Conservation (phyloP, 2,329 filamentous ascomycete genomes). For the Claviceps cyperi region DNA sequence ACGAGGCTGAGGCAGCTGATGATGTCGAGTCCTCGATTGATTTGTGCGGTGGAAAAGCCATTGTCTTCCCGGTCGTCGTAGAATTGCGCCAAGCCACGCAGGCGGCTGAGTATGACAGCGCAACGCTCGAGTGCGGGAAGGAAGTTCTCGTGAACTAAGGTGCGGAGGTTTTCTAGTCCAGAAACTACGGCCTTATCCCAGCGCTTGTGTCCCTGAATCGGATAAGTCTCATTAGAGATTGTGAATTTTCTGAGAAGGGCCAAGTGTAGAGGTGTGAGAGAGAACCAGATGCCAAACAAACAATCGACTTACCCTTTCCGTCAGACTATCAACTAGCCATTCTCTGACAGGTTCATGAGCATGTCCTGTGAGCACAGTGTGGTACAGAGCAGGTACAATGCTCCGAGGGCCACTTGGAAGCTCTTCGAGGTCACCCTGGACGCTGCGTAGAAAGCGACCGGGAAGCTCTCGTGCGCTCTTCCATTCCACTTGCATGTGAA, state of each 20-base stretch:
- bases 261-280: background rate
- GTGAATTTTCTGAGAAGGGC: background rate
- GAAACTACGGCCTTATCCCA: slow-evolving; percentile 81
- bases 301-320: slow-evolving; percentile 49
- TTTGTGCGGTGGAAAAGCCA: slow-evolving; percentile 48
- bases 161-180: slow-evolving; percentile 63
- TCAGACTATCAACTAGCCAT: slow-evolving; percentile 75
- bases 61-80: slow-evolving; percentile 52
- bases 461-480: slow-evolving; percentile 70
- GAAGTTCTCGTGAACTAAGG: slow-evolving; percentile 73
- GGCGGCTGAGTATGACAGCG: slow-evolving; percentile 63
- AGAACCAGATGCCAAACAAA: background rate
- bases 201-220: slow-evolving; percentile 64
- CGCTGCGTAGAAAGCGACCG: slow-evolving; percentile 57
- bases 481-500: slow-evolving; percentile 70
- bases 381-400: slow-evolving; percentile 66
- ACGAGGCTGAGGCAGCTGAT: slow-evolving; percentile 63
- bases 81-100: slow-evolving; percentile 73
- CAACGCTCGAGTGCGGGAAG: slow-evolving; percentile 77
- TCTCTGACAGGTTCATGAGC: slow-evolving; percentile 63
- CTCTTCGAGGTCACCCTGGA: slow-evolving; percentile 60
- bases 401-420: slow-evolving; percentile 38
- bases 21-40: slow-evolving; percentile 53
- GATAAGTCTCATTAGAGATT: background rate
- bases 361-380: slow-evolving; percentile 72